A percentile compares a stretch with the other conserved stretches of the same genome.
Evolutionary conservation across 148 eudicot genomes (phyloP).

Genomic region (Limonium bicolor): DNA sequence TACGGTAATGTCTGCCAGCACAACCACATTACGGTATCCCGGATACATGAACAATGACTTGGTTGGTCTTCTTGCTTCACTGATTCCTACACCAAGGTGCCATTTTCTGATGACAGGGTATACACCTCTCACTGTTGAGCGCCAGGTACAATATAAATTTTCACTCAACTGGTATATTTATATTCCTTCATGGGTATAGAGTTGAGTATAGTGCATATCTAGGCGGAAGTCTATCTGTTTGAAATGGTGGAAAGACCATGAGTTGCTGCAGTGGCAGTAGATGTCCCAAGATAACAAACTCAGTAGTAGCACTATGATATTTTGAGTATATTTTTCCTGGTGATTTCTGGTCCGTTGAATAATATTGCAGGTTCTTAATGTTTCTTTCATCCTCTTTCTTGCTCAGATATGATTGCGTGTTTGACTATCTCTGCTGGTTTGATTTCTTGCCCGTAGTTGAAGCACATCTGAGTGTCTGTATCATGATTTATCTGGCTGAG

Average conservation of each 20-base stretch:
- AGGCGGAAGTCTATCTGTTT: not conserved
- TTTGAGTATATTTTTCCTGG: not conserved
- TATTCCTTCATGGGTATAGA: not conserved
- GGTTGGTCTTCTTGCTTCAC: conserved; percentile 97
- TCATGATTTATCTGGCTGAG: not conserved
- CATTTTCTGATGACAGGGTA: conserved; percentile 99
- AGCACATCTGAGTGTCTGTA: not conserved
- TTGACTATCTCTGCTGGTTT: not conserved
- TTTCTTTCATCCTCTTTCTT: too few relatives aligned
- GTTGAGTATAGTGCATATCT: not conserved
- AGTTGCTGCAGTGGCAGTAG: not conserved
- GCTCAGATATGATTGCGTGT: too few relatives aligned
- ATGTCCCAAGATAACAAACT: not conserved
- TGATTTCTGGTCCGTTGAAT: too few relatives aligned
- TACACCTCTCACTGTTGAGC: conserved; percentile 98
- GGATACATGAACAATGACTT: conserved; percentile 99
- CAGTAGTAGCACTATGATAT: not conserved
- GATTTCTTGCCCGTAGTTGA: not conserved
- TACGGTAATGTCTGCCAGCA: conserved; percentile 99
- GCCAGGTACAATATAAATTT: conserved; percentile 49
- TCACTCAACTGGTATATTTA: not conserved
- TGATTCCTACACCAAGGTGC: conserved; percentile 98
- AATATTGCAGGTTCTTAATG: too few relatives aligned
- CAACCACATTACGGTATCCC: conserved; percentile 94
- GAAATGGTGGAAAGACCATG: not conserved